Base-by-base conservation (phyloP, 2,329 filamentous ascomycete species). In the Sporothrix brasiliensis region DNA sequence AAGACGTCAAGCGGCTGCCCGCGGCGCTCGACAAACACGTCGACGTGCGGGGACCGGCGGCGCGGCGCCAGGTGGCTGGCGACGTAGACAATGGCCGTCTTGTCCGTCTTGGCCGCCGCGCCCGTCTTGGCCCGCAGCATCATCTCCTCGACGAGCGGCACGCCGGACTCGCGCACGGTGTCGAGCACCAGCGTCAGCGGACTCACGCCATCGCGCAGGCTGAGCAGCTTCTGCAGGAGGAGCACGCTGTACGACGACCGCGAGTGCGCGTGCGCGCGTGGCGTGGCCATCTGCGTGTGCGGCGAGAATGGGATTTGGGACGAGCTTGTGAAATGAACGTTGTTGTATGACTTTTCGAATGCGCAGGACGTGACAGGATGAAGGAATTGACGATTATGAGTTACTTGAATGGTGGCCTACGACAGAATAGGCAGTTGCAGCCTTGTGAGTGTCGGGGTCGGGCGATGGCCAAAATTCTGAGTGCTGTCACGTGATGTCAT, bases 141-240 rank as follows among this genome's bases (percentile, higher is more conserved):
- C 79, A 94, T 92, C 79, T 97, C 93, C 21, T 83, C 81, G 1
- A 94, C 74, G 4, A 97, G 81, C 0, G 89, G 89, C 41, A 83
- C 85, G 7, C 89, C 92, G 34, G 89, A 88, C 80, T 97, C 93
- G 80, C 97, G 93, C 41, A 97, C 83, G 47, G 86, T 92, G 79
- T 98, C 94, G 70, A 97, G 84, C 3, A 97, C 81, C 34, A 98
- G 83, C 0, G 94, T 97, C 76, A 98, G 88, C 2, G 94, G 94
- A 65, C 93, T 97, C 16, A 91, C 89, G 70, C 88, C 70, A 49
- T 75, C 73, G 41, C 74, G 72, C 44, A 76, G 71, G 54, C 66
- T 75, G 44, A 77, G 74, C 58, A 77, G 68, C 60, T 77, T 77
- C 70, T 77, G 76, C 39, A 77, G 70, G 34, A 77, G 72, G 50